Base-by-base conservation (phyloP, 805 yeast species). In the Zygosaccharomyces rouxii region DNA sequence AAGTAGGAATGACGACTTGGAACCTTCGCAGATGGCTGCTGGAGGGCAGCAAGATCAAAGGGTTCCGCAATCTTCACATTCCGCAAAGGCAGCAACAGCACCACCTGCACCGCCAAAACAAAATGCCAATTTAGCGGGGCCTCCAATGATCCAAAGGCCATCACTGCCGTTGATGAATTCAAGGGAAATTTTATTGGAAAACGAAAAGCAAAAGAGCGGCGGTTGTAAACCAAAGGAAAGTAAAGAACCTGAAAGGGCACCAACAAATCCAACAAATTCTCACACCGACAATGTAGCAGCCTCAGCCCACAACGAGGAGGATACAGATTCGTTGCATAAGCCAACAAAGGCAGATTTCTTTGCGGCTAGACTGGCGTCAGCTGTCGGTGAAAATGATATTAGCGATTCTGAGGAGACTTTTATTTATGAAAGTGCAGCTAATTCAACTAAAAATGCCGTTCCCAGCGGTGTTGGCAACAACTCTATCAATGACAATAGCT, bases 341-440 rank as follows among this genome's bases (percentile, higher is more conserved):
- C 61, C 67, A 3, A 81, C 95, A 6, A 78, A 89, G 60, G 94
- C 97, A 0, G 98, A 90, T 61, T 80, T 89, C 51, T 94, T 94
- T 67, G 98, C 97, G 7, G 97, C 98, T 0, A 86, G 85, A 57
- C 74, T 94, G 52, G 98, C 97, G 7, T 84, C 89, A 48, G 98
- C 98, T 0, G 95, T 92, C 3, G 95, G 86, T 54, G 96, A 89
- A 57, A 90, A 81, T 38, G 88, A 86, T 52, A 81, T 86, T 35
- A 83, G 90, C 29, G 97, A 90, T 64, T 81, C 89, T 22, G 96
- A 90, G 57, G 99, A 94, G 65, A 89, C 96, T 1, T 92, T 94
- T 74, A 97, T 92, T n/a, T 92, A 92, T 65, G 97, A 90, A 59
- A 63, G 68, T 13, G 64, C 69, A 4, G 66, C 68, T 5, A 63